These are phyloP conservation scores for Ensete ventricosum DNA, from an alignment of 176 grass and related monocot genomes.

Conservation along the genomic window DNA sequence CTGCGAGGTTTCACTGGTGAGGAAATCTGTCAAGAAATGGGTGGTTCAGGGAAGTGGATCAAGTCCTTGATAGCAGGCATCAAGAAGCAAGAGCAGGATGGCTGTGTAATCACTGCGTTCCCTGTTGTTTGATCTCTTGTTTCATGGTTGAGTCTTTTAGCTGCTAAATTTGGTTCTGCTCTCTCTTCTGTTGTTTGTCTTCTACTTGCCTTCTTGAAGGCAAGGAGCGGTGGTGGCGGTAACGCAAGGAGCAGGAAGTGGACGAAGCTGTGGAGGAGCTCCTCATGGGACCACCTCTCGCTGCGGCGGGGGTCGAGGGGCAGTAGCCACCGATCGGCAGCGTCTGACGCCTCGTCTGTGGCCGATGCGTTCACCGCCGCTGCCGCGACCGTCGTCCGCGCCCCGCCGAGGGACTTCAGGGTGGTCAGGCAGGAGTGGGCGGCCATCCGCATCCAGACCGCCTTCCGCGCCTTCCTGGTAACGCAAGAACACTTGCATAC, in stretches of 20 bases:
- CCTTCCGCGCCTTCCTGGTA: conserved; percentile 18
- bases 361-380: background rate
- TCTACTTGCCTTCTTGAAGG: background rate
- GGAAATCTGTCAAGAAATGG: background rate
- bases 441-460: conserved; percentile 16
- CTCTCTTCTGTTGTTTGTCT: background rate
- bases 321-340: background rate
- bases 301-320: background rate
- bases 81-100: background rate
- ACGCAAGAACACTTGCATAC: background rate
- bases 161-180: background rate
- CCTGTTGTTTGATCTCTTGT: background rate
- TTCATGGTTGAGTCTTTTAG: background rate
- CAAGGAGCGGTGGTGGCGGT: background rate
- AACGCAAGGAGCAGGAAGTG: background rate
- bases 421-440: conserved; percentile 16
- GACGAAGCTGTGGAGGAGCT: conserved; percentile 23
- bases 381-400: background rate
- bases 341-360: background rate
- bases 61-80: background rate
- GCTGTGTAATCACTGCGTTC: background rate
- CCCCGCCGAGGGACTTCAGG: conserved; percentile 4
- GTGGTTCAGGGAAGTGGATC: conserved; percentile 9
- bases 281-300: conserved; percentile 2
- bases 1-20: background rate